Conservation (phyloP, 139 green algal species). For the Chlorella sp. region DNA sequence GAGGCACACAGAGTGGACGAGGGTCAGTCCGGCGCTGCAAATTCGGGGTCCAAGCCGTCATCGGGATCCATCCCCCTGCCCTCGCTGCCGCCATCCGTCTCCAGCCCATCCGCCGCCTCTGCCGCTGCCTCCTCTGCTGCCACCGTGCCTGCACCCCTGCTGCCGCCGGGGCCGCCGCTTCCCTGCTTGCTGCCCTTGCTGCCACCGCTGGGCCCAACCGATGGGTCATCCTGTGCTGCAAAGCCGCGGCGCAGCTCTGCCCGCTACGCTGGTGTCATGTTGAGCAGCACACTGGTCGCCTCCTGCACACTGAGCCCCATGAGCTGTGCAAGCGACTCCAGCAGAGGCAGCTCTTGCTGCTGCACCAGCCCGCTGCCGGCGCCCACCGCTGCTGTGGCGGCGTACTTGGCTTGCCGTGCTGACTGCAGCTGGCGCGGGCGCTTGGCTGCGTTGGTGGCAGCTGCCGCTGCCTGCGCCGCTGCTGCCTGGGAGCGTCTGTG, state of each 20-base stretch:
- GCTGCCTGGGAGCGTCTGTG: neutral
- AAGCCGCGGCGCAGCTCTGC: neutral
- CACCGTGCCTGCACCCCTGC: neutral
- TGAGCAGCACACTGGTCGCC: constrained; percentile 10
- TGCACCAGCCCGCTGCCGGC: neutral
- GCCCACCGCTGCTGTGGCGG: neutral
- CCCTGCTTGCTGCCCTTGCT: neutral
- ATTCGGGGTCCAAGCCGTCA: too few relatives aligned
- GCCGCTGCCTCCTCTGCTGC: neutral
- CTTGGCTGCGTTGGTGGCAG: neutral
- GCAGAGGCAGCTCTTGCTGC: neutral
- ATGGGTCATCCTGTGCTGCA: neutral
- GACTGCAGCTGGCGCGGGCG: neutral
- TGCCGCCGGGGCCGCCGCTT: neutral
- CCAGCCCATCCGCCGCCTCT: neutral
- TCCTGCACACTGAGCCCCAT: neutral
- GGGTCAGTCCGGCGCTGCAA: too few relatives aligned
- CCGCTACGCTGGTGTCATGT: neutral
- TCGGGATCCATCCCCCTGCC: too few relatives aligned
- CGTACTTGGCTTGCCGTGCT: neutral
- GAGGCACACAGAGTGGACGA: too few relatives aligned
- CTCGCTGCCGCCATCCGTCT: too few relatives aligned
- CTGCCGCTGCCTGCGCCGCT: neutral
- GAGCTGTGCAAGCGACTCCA: constrained; percentile 29
- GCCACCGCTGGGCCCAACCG: neutral